A percentile compares a stretch with the other conserved stretches of the same genome.
Evolutionary conservation across 345 rosid species (phyloP).

Genomic region (Capsella bursapastoris): DNA sequence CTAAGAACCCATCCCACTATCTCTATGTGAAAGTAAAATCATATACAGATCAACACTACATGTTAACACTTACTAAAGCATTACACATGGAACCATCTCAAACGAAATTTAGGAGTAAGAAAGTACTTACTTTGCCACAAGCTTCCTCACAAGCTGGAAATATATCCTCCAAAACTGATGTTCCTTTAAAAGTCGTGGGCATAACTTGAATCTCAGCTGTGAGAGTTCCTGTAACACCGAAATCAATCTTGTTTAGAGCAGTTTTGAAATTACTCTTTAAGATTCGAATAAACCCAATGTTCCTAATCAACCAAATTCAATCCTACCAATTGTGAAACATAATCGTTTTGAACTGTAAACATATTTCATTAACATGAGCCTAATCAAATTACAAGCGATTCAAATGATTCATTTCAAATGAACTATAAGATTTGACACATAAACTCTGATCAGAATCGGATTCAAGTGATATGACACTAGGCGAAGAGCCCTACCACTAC

Average conservation of each 20-base stretch:
- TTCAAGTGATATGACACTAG: not conserved
- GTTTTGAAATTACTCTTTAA: not conserved
- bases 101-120: not conserved
- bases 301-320: not conserved
- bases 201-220: conserved; percentile 75
- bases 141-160: conserved; percentile 68
- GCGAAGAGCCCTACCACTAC: not conserved
- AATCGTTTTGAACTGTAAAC: not conserved
- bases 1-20: not conserved
- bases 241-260: conserved; percentile 20
- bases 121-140: conserved; percentile 66
- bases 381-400: not conserved
- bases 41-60: not conserved
- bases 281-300: not conserved
- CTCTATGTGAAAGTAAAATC: not conserved
- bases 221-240: conserved; percentile 67
- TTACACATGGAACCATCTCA: conserved; percentile 7
- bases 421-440: conserved; percentile 2
- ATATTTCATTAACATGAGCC: not conserved
- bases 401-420: not conserved
- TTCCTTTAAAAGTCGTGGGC: conserved; percentile 83
- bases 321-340: not conserved
- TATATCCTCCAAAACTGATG: conserved; percentile 83
- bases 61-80: not conserved
- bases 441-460: not conserved